Base-by-base conservation (phyloP, 768 basidiomycete species). In the Ramaria rubella region DNA sequence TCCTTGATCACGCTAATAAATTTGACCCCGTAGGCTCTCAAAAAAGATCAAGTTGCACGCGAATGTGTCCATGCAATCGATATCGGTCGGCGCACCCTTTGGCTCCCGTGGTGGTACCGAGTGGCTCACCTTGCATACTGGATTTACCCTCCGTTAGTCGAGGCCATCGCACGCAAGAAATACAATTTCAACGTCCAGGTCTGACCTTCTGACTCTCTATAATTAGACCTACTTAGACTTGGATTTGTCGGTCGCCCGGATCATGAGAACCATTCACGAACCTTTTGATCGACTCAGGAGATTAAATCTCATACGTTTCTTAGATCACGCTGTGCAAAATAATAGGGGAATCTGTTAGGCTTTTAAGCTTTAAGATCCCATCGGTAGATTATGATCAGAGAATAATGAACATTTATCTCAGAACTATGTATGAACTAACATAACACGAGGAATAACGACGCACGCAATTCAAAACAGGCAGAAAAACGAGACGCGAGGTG, bases 51-150 rank as follows among this genome's bases (percentile, higher is more conserved):
- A 2, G 87, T 91, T 0, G 89, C 86, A 4, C 65, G 68, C 54
- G 66, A 80, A 48, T 84, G 82, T 61, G 74, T 90, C 0, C 62
- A 67, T 9, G 86, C 84, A 1, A 74, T 86, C 3, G 89, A 91
- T 65, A 52, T 60, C 1, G 65, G 75, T 2, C 81, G 83, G 64
- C 82, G 74, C 64, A 70, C 70, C 0, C 80, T 90, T 1, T 82
- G 84, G 58, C 75, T 83, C 64, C 87, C 87, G 53, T 51, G 48
- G 4, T 55, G 61, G 61, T 63, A 79, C 73, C 62, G 63, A 31
- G 49, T 70, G 5, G 85, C 64, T 0, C 82, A 83, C 62, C 45
- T 83, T 30, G 45, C 84, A 31, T 88, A 86, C 64, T 89, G 85
- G 86, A 51, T 83, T 3, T 76, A 75, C 70, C 88, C 85, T 3